Base-by-base conservation (phyloP, 192 early-diverging fungal species). In the Pilaira anomala region DNA sequence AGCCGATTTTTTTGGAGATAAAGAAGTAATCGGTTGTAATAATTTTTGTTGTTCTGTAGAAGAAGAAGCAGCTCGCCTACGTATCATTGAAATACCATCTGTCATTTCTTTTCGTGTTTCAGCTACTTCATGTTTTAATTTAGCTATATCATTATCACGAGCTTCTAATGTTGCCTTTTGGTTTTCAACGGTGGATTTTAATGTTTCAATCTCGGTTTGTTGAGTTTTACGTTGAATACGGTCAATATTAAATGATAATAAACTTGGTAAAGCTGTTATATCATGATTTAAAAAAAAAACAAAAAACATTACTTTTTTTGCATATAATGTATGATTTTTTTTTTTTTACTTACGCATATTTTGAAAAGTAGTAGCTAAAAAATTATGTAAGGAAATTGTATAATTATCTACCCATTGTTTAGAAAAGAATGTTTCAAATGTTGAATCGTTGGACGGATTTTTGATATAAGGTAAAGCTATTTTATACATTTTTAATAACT, bases 391-490 rank as follows among this genome's bases (percentile, higher is more conserved):
- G 1, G 85, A 87, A 16, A 78, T 67, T 11, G 77, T 82, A 25
- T 83, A 87, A 16, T 76, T 82, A 41, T 84, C 85, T 7, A 85
- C 63, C 85, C 85, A 87, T 44, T 81, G 76, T 45, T 81, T 81
- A 12, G 85, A 76, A 58, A 87, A 87, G 51, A 80, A 87, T 0
- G 77, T 62, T 59, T 82, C 81, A 68, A 83, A 87, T 33, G 73
- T 77, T 42, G 85, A 75, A 48, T 83, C 81, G 13, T 72, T 63
- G 11, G 76, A 75, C 4, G 85, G 85, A 45, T 80, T 77, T 50
- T 76, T 81, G 13, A 82, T 74, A 57, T 83, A 87, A 36, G 85
- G 83, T 18, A 86, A 67, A 4, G 80, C 81, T 85, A 65, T 29
- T 11, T 2, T 29, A 48, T 22, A 48, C n/a, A 48, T 19, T 8